A percentile compares a stretch with the other conserved stretches of the same genome.
These are phyloP conservation scores for Fagopyrum esculentum DNA, from an alignment of 148 eudicot species.

Conservation along the genomic window DNA sequence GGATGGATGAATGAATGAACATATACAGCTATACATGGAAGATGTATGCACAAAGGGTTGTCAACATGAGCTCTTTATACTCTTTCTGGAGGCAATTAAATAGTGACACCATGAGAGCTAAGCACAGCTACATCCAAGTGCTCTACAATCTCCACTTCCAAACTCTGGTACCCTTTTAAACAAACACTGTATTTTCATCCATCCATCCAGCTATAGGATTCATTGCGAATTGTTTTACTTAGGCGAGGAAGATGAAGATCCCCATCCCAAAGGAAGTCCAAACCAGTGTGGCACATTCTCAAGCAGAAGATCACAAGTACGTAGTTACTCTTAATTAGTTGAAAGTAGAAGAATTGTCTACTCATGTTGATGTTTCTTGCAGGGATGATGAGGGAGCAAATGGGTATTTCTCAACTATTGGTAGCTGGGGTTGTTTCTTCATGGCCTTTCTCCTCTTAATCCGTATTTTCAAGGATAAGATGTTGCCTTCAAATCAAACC, in stretches of 20 bases:
- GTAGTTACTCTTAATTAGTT: neutral
- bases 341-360: no score
- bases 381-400: neutral
- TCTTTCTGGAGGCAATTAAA: constrained; percentile 9
- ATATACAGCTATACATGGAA: constrained; percentile 65
- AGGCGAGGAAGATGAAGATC: constrained; percentile 1
- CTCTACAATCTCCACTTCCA: constrained; percentile 12
- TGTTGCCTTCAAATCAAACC: neutral
- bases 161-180: constrained; percentile 7
- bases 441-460: neutral
- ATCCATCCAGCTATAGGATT: neutral
- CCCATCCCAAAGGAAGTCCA: neutral
- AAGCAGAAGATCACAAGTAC: constrained; percentile 2
- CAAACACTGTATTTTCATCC: neutral
- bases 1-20: neutral
- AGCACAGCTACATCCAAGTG: constrained; percentile 3
- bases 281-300: neutral
- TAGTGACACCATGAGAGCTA: neutral
- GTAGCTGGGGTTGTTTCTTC: neutral
- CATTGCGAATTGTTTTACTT: neutral
- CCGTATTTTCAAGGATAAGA: neutral
- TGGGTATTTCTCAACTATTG: neutral
- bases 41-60: constrained; percentile 50
- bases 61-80: constrained; percentile 22
- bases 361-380: neutral